Base-by-base conservation (phyloP, 352 stramenopile species). In the Lagenidium giganteum region DNA sequence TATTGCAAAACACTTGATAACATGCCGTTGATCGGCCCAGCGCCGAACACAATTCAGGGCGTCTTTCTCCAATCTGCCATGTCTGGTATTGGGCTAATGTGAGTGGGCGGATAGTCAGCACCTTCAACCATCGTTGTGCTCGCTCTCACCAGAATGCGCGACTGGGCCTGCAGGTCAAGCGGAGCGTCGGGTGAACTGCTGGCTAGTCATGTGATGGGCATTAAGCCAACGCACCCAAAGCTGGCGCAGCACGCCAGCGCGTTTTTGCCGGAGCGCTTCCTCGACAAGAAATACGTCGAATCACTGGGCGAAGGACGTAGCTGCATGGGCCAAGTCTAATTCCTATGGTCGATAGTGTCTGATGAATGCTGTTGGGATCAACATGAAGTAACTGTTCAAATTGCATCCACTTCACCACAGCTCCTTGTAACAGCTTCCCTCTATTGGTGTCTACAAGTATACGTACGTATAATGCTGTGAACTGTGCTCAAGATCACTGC, bases 1-100 rank as follows among this genome's bases (percentile, higher is more conserved):
- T 90, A 87, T 39, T 90, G 74, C 65, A 90, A 90, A 52, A 87
- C 71, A 6, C 45, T 81, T 34, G 74, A 87, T 60, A 87, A 86
- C 40, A 63, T 84, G 35, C 78, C 78, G 17, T 41, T 90, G 33
- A 87, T 90, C 31, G 77, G 77, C 13, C 67, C 67, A 9, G 68
- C 71, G 11, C 67, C 71, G 3, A 74, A 45, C 35, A 85, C 74
- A 0, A 58, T 86, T 35, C 64, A 77, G 13, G 74, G 74, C 5
- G 52, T 87, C n/a, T 87, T 67, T 36, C 51, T 86, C 8, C 72
- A 86, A 51, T 82, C 74, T 8, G 74, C 74, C 5, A 90, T 90
- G 74, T 72, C 71, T 24, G 71, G 71, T 11, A 66, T 90, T 23
- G 78, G 74, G 0, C 54, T 90, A 36, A 87, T 90, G 78, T 81